Evolutionary conservation across 2,329 filamentous ascomycete species (phyloP).

Genomic region (Colletotrichum ledebouriae): DNA sequence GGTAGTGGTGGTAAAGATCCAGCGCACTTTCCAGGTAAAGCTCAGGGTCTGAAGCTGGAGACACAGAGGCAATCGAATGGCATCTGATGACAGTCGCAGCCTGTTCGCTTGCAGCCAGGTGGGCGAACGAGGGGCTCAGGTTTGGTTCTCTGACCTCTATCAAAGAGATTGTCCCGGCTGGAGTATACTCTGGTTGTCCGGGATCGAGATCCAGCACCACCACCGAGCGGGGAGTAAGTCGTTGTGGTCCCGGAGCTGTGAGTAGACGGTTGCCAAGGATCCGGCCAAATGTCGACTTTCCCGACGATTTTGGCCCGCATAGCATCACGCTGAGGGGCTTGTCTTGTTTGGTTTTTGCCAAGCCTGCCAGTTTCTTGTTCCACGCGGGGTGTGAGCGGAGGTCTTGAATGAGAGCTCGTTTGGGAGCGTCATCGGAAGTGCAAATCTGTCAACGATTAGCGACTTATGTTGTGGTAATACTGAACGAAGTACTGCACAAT

Average conservation of each 20-base stretch:
- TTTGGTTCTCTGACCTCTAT: slow-evolving; percentile 71
- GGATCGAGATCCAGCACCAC: slow-evolving; percentile 79
- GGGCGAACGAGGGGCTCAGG: slow-evolving; percentile 76
- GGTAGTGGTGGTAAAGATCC: slow-evolving; percentile 73
- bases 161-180: slow-evolving; percentile 78
- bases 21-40: slow-evolving; percentile 75
- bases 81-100: slow-evolving; percentile 63
- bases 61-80: slow-evolving; percentile 75
- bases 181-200: slow-evolving; percentile 80
- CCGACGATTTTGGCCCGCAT: slow-evolving; percentile 78
- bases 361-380: slow-evolving; percentile 69
- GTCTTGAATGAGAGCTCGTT: slow-evolving; percentile 64
- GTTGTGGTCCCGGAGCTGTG: slow-evolving; percentile 56
- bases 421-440: slow-evolving; percentile 66
- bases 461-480: slow-evolving; percentile 14
- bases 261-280: slow-evolving; percentile 76
- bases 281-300: slow-evolving; percentile 81
- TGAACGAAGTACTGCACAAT: slow-evolving; percentile 57
- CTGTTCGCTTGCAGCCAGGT: slow-evolving; percentile 56
- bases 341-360: slow-evolving; percentile 54
- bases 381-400: slow-evolving; percentile 70
- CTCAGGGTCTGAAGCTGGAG: slow-evolving; percentile 74
- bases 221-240: slow-evolving; percentile 51
- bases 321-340: slow-evolving; percentile 65
- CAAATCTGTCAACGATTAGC: slow-evolving; percentile 61